Evolutionary conservation across 371 early-diverging fungal species (phyloP).

Genomic region (Rhizomucor pusillus): DNA sequence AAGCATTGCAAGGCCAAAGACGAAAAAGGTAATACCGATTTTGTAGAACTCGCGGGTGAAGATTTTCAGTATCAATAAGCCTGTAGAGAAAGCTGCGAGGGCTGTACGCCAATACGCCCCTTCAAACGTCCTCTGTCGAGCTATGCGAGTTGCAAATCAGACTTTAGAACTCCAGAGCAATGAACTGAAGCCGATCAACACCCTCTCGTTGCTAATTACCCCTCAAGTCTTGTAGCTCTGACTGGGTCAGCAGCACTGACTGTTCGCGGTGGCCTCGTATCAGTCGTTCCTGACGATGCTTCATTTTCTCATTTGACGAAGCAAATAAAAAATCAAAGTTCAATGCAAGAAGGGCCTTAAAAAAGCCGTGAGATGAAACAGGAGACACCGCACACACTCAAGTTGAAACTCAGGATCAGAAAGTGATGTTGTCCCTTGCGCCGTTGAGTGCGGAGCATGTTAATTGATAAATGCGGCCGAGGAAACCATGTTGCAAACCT

Average conservation of each 20-base stretch:
- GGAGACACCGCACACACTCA: too few relatives aligned
- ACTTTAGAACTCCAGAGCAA: not conserved
- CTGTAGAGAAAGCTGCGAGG: conserved; percentile 66
- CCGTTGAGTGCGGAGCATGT: too few relatives aligned
- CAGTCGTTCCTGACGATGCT: too few relatives aligned
- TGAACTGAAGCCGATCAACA: too few relatives aligned
- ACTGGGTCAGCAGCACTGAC: conserved; percentile 34
- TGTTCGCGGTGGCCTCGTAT: conserved; percentile 44
- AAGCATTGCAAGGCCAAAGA: conserved; percentile 64
- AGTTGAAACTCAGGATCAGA: too few relatives aligned
- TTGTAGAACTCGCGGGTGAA: conserved; percentile 70
- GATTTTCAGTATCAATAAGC: conserved; percentile 65
- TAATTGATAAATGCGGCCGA: too few relatives aligned
- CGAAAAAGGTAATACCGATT: conserved; percentile 73
- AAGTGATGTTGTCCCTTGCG: too few relatives aligned
- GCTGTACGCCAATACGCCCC: conserved; percentile 81
- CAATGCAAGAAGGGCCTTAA: too few relatives aligned
- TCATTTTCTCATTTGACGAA: too few relatives aligned
- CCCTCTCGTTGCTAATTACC: conserved; percentile 20
- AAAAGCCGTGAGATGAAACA: too few relatives aligned
- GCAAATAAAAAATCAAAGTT: too few relatives aligned
- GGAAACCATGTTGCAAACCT: too few relatives aligned
- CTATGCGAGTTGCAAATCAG: conserved; percentile 29
- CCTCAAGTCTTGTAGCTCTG: conserved; percentile 42
- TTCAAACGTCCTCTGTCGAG: conserved; percentile 75